Evolutionary conservation across 257 asterid species (phyloP).

Genomic region (Buddleja alternifolia): DNA sequence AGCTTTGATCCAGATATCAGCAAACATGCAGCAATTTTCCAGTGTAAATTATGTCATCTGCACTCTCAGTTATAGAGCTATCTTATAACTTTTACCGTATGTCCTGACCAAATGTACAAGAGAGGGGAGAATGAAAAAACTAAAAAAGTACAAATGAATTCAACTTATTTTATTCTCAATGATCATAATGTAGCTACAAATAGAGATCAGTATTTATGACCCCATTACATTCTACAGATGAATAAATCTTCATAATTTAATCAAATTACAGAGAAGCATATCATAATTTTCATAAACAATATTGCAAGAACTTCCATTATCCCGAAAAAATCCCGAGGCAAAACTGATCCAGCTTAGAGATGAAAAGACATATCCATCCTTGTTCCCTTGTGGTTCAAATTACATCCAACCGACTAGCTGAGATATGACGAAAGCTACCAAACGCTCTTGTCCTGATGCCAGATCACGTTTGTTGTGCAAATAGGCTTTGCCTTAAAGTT

Average conservation of each 20-base stretch:
- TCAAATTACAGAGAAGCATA: neutral
- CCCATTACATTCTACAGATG: neutral
- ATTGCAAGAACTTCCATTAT: neutral
- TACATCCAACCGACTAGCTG: constrained; percentile 7
- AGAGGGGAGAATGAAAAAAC: neutral
- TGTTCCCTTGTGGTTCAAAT: neutral
- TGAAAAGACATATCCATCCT: neutral
- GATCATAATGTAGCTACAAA: constrained; percentile 1
- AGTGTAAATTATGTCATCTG: neutral
- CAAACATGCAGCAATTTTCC: constrained; percentile 1
- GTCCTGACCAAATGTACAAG: neutral
- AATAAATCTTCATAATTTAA: neutral
- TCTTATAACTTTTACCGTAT: neutral
- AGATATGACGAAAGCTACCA: neutral
- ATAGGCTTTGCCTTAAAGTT: neutral
- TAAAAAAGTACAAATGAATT: neutral
- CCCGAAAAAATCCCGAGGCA: neutral
- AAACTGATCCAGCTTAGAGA: neutral
- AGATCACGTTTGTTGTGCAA: neutral
- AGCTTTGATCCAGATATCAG: neutral
- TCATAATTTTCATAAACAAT: neutral
- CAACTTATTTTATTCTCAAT: neutral
- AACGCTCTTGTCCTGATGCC: neutral
- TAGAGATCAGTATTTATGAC: neutral
- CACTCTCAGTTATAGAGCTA: neutral